Percentiles rank a stretch among this genome's conserved stretches.
Conservation (phyloP, 352 stramenopile genomes). For the Pythium pyrilobum region DNA sequence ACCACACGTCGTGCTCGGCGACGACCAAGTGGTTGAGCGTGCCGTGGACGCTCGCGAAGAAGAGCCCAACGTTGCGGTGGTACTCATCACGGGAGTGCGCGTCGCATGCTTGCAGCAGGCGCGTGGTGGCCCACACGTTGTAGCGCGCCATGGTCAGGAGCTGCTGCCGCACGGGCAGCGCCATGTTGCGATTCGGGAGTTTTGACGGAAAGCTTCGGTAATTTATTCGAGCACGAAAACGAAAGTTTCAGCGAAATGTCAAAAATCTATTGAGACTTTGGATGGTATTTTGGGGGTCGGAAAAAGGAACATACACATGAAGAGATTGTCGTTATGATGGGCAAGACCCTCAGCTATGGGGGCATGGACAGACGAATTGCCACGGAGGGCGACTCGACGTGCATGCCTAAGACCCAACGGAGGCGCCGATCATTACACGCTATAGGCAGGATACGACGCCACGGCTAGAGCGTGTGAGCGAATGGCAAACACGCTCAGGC, state of each 20-base stretch:
- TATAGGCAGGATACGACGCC: constrained; percentile 13
- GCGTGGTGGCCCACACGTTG: constrained; percentile 12
- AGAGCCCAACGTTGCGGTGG: constrained; percentile 19
- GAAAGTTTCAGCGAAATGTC: no score
- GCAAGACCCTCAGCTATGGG: constrained; percentile 12
- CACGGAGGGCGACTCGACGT: neutral
- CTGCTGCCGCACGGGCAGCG: constrained; percentile 14
- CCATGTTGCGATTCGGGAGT: constrained; percentile 1
- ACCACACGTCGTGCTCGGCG: constrained; percentile 20
- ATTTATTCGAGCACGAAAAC: no score
- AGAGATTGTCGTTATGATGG: constrained; percentile 20
- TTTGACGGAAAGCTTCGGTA: neutral
- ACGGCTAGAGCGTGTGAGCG: constrained; percentile 10
- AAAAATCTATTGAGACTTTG: constrained; percentile 4
- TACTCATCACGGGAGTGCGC: constrained; percentile 14
- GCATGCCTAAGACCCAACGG: constrained; percentile 10
- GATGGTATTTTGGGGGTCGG: neutral
- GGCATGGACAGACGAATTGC: constrained; percentile 12
- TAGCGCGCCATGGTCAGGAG: constrained; percentile 19
- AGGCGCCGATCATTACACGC: constrained; percentile 20
- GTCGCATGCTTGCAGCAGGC: constrained; percentile 10
- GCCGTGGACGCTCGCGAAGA: constrained; percentile 20
- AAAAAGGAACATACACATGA: constrained; percentile 13
- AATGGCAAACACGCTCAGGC: constrained; percentile 35
- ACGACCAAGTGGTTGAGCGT: constrained; percentile 21